phyloP scores from a whole-genome alignment of 495 filamentous ascomycete species.

The Coniosporium apollinis region DNA sequence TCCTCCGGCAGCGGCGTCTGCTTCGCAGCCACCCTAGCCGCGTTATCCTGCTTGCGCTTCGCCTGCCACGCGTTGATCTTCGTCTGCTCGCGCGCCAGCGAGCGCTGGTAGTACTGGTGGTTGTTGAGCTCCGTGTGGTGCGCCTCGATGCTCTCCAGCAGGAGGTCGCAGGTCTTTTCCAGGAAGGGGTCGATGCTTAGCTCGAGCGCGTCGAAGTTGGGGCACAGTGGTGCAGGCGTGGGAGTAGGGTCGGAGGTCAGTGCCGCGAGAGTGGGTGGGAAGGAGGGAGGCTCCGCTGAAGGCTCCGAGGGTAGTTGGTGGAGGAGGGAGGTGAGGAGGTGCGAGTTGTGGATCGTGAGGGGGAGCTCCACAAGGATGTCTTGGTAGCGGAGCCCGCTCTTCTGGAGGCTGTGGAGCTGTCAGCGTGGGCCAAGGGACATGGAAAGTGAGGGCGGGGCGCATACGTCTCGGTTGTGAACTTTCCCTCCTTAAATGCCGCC shows the following conservation, averaged over 20 bases:
- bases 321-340: slow-evolving; percentile 86
- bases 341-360: slow-evolving; percentile 87
- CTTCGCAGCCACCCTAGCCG: slow-evolving; percentile 65
- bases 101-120: slow-evolving; percentile 94
- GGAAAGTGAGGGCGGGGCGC: slow-evolving; percentile 19
- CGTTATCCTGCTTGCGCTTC: slow-evolving; percentile 92
- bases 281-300: slow-evolving; percentile 40
- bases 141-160: slow-evolving; percentile 88
- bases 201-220: slow-evolving; percentile 74
- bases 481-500: slow-evolving; percentile 82
- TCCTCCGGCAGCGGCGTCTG: slow-evolving; percentile 82
- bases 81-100: slow-evolving; percentile 83
- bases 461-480: slow-evolving; percentile 91
- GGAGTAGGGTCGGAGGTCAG: slow-evolving; percentile 37
- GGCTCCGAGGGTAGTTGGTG: slow-evolving; percentile 62
- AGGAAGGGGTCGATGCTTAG: slow-evolving; percentile 93
- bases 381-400: slow-evolving; percentile 79
- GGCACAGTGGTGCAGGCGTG: slow-evolving; percentile 48
- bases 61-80: slow-evolving; percentile 93
- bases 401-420: slow-evolving; percentile 48
- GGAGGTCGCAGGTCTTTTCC: slow-evolving; percentile 93
- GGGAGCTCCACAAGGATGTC: slow-evolving; percentile 89
- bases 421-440: no score
- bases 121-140: slow-evolving; percentile 99
- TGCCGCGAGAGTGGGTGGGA: slow-evolving; percentile 61